A percentile compares a stretch with the other conserved stretches of the same genome.
Evolutionary conservation across 2,329 filamentous ascomycete species (phyloP).

Genomic region (Ascochyta pisi): DNA sequence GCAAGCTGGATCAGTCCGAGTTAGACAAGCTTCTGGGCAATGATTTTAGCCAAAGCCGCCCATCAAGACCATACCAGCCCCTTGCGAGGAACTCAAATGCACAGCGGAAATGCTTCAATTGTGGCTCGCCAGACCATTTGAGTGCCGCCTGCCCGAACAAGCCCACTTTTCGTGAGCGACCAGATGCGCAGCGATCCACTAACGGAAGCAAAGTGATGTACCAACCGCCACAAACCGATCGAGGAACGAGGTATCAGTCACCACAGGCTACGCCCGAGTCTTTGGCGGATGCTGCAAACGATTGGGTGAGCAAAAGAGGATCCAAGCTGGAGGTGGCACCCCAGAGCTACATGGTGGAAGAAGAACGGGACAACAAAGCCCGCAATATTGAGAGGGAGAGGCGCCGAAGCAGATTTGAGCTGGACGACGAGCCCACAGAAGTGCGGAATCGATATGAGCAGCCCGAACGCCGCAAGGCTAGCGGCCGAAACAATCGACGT

Average conservation of each 20-base stretch:
- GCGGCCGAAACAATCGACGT: conserved; percentile 24
- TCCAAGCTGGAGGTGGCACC: conserved; percentile 22
- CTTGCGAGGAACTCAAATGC: conserved; percentile 31
- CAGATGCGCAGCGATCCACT: conserved; percentile 6
- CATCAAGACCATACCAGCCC: conserved; percentile 29
- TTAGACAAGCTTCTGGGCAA: conserved; percentile 35
- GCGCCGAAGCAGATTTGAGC: conserved; percentile 35
- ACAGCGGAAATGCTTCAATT: conserved; percentile 41
- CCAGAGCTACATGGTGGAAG: conserved; percentile 13
- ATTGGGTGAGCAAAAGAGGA: conserved; percentile 31
- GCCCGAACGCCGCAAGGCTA: conserved; percentile 34
- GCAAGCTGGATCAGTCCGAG: conserved; percentile 38
- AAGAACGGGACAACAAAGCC: conserved; percentile 25
- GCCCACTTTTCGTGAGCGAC: conserved; percentile 31
- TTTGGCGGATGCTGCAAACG: conserved; percentile 37
- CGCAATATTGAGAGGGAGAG: conserved; percentile 32
- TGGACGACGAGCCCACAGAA: conserved; percentile 28
- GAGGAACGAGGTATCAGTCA: conserved; percentile 10
- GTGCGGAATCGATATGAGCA: conserved; percentile 41
- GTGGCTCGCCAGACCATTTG: conserved; percentile 34
- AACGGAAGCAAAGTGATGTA: conserved; percentile 13
- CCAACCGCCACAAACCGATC: conserved; percentile 13
- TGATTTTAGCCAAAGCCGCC: conserved; percentile 7
- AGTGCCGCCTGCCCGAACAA: conserved; percentile 35
- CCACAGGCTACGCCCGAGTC: conserved; percentile 14